Evolutionary conservation across 148 eudicot genomes (phyloP).

Genomic region (Persicaria tinctoria): DNA sequence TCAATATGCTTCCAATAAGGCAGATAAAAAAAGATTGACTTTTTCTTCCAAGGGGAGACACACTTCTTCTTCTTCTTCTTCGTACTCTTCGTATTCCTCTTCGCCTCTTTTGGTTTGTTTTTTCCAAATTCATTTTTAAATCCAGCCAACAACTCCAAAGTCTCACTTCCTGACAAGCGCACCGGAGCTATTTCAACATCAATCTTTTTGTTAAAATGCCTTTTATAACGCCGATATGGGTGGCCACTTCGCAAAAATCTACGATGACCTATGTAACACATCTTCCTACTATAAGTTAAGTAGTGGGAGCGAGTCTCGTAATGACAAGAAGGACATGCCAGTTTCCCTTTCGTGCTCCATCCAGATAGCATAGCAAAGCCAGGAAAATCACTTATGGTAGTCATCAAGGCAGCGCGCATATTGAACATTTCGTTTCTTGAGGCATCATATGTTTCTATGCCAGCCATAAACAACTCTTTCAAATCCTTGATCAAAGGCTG

Average conservation of each 20-base stretch:
- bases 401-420: not conserved
- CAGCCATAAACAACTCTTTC: too few species aligned
- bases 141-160: not conserved
- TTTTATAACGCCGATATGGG: not conserved
- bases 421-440: too few species aligned
- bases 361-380: not conserved
- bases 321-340: too few species aligned
- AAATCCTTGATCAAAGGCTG: too few species aligned
- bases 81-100: not conserved
- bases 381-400: not conserved
- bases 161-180: not conserved
- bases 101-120: not conserved
- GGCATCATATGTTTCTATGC: too few species aligned
- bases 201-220: not conserved
- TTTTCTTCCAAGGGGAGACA: not conserved
- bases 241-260: not conserved
- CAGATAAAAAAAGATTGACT: too few species aligned
- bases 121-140: not conserved
- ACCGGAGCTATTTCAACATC: not conserved
- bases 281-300: too few species aligned
- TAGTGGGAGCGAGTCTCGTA: too few species aligned
- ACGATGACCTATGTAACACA: too few species aligned
- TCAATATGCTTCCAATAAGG: too few species aligned
- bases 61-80: not conserved
- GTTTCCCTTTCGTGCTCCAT: too few species aligned